A percentile compares a stretch with the other conserved stretches of the same genome.
Evolutionary conservation across 1,284 basidiomycete species (phyloP).

Genomic region (Peniophora sp.): DNA sequence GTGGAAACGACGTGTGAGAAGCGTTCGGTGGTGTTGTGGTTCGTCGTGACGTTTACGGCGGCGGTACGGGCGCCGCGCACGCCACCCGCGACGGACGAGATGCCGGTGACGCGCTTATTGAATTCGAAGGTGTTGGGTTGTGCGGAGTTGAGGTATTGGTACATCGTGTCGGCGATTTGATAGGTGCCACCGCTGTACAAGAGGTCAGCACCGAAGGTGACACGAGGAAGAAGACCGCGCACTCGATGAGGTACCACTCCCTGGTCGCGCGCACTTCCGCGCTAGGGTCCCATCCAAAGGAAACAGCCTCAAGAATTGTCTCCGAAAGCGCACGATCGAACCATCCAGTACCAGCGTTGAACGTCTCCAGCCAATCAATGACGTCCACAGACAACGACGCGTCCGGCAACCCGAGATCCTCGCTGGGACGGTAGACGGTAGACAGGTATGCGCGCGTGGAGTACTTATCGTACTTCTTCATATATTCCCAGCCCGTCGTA

Average conservation of each 20-base stretch:
- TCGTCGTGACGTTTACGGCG: neutral
- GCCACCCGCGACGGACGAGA: neutral
- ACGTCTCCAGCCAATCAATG: neutral
- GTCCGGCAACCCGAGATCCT: neutral
- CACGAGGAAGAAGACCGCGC: neutral
- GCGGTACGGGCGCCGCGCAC: too few relatives aligned
- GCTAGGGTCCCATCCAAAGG: neutral
- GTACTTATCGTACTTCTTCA: neutral
- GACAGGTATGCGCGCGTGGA: neutral
- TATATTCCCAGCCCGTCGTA: neutral
- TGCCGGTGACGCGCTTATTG: neutral
- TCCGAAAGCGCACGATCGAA: neutral
- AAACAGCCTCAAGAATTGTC: neutral
- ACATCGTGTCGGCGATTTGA: neutral
- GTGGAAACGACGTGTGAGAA: constrained; percentile 23
- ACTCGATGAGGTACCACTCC: neutral
- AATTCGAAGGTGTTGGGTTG: neutral
- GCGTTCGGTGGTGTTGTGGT: neutral
- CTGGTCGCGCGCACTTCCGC: neutral
- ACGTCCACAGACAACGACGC: neutral
- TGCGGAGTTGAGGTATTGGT: neutral
- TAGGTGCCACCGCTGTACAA: neutral
- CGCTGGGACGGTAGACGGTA: neutral
- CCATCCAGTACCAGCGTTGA: neutral
- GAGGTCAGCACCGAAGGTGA: neutral